Percentiles rank a stretch among this genome's conserved stretches.
Conservation (phyloP, 306 rosid genomes). For the Carpinus fangiana region DNA sequence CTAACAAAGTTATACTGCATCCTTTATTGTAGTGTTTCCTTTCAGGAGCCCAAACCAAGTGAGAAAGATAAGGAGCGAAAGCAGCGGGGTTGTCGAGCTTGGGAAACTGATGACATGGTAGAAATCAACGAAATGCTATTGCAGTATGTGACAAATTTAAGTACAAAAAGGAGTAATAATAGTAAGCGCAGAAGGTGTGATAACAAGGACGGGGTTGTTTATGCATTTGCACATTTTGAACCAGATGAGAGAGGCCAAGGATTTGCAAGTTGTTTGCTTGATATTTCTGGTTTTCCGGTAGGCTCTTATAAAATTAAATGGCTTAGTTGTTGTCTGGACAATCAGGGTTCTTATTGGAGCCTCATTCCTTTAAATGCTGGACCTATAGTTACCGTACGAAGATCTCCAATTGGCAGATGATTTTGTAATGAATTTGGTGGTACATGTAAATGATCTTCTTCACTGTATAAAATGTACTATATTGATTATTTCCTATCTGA, state of each 20-base stretch:
- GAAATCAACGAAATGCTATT: conserved; percentile 45
- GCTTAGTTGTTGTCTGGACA: conserved; percentile 56
- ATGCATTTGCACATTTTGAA: conserved; percentile 37
- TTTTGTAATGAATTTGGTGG: neutral
- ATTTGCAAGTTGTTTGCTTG: conserved; percentile 64
- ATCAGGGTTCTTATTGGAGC: conserved; percentile 50
- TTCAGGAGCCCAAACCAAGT: conserved; percentile 21
- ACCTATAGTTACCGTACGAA: conserved; percentile 44
- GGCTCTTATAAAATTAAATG: conserved; percentile 68
- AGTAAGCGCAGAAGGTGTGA: conserved; percentile 7
- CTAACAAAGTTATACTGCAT: conserved; percentile 47
- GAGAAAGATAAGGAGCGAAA: conserved; percentile 10
- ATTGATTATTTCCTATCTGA: neutral
- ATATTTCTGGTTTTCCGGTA: conserved; percentile 52
- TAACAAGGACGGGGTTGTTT: conserved; percentile 18
- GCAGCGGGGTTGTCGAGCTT: conserved; percentile 28
- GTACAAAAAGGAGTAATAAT: conserved; percentile 3
- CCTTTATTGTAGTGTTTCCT: conserved; percentile 40
- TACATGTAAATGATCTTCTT: neutral
- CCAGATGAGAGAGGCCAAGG: conserved; percentile 63
- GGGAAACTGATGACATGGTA: conserved; percentile 48
- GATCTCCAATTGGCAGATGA: conserved; percentile 14
- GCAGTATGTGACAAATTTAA: conserved; percentile 32
- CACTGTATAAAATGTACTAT: neutral
- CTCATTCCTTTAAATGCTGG: conserved; percentile 58